Evolutionary conservation across 805 yeast species (phyloP).

Genomic region (Limtongia smithiae): DNA sequence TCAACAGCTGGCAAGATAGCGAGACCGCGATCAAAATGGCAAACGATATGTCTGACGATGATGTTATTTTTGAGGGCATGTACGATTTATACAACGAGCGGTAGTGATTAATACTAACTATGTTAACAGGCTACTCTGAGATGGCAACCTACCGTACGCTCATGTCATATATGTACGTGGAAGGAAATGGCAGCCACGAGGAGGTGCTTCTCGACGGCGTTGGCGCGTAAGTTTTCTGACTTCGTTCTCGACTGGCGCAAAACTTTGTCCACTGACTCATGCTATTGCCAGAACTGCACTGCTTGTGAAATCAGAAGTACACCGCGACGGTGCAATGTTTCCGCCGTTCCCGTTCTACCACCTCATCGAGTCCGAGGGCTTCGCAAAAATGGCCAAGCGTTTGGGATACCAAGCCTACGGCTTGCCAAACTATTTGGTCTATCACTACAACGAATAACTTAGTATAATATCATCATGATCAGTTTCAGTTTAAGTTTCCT

Average conservation of each 20-base stretch:
- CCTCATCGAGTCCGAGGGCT: slow-evolving; percentile 95
- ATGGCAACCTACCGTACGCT: slow-evolving; percentile 90
- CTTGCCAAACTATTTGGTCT: slow-evolving; percentile 89
- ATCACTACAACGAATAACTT: slow-evolving; percentile 78
- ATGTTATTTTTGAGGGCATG: slow-evolving; percentile 84
- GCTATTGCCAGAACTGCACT: slow-evolving; percentile 67
- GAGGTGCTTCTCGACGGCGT: slow-evolving; percentile 93
- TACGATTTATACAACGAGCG: too few relatives aligned
- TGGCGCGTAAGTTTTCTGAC: slow-evolving; percentile 50
- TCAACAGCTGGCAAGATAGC: slow-evolving; percentile 78
- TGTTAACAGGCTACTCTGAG: slow-evolving; percentile 56
- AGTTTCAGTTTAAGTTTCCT: too few relatives aligned
- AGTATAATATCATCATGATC: too few relatives aligned
- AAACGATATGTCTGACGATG: slow-evolving; percentile 70
- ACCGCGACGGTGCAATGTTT: slow-evolving; percentile 99
- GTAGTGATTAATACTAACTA: too few relatives aligned
- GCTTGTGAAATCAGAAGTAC: slow-evolving; percentile 94
- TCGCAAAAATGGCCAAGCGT: slow-evolving; percentile 92
- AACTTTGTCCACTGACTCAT: neutral
- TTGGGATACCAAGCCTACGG: slow-evolving; percentile 89
- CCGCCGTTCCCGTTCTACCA: slow-evolving; percentile 98
- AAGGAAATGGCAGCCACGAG: slow-evolving; percentile 56
- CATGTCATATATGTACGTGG: slow-evolving; percentile 80
- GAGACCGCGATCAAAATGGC: slow-evolving; percentile 80
- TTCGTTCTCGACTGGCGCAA: neutral